A percentile compares a stretch with the other conserved stretches of the same genome.
Conservation (phyloP, 257 asterid species). For the Solanum rostratum region DNA sequence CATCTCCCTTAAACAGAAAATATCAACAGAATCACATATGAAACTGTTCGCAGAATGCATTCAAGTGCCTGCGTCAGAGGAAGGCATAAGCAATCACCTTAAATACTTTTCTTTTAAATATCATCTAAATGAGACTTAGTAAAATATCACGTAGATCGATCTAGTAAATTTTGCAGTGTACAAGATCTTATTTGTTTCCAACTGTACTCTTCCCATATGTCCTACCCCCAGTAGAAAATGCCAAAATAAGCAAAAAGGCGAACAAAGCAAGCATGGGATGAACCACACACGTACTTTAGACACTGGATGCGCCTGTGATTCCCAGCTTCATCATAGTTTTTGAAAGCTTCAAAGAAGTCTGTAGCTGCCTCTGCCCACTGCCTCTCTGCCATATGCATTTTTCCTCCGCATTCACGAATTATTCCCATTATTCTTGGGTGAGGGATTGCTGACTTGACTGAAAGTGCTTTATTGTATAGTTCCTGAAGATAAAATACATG, state of each 20-base stretch:
- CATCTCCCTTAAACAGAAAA: not conserved
- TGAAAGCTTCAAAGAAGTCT: conserved; percentile 96
- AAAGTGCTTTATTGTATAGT: conserved; percentile 72
- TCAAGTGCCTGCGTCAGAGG: not conserved
- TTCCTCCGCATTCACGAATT: conserved; percentile 99
- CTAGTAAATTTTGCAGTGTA: not conserved
- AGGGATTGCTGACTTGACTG: conserved; percentile 97
- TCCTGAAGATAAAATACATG: conserved; percentile 38
- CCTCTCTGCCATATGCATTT: conserved; percentile 98
- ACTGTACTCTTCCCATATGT: not conserved
- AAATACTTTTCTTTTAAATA: not conserved
- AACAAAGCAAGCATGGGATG: not conserved
- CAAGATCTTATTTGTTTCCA: not conserved
- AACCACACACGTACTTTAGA: conserved; percentile 48
- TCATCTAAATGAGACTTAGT: not conserved
- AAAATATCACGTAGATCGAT: not conserved
- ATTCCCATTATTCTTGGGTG: conserved; percentile 99
- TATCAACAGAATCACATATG: not conserved
- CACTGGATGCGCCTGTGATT: conserved; percentile 94
- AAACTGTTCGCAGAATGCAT: not conserved
- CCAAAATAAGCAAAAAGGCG: not conserved
- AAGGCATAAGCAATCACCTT: not conserved
- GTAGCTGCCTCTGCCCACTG: conserved; percentile 98
- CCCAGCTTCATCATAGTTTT: conserved; percentile 98
- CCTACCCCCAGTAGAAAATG: not conserved